Evolutionary conservation across 164 flowering plant species (phyloP), one percentile per base, ranked within the genome.

Genomic region (Aristolochia contorta): DNA sequence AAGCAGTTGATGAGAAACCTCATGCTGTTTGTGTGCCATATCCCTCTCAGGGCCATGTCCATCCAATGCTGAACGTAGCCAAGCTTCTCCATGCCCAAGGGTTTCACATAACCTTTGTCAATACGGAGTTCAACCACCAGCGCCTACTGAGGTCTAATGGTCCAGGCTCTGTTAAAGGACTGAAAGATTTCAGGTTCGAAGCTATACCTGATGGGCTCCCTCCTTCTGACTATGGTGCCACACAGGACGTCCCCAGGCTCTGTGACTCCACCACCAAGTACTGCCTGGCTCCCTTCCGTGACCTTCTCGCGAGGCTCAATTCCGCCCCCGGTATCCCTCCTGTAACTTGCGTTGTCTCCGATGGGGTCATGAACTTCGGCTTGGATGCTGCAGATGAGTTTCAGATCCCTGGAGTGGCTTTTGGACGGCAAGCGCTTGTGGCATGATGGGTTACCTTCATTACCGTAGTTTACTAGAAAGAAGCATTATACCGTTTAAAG

Each of bases 191-290:
- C 62, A 59, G 59, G 33, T 82, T 84, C 56, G 80, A 75, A 67
- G 59, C 84, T 47, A 84, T 86, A 15, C 84, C 84, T 0, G 92
- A 86, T 46, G 87, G 92, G 2, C 21, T 84, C 58, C 86, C 86
- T 0, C 79, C 78, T 0, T 76, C 89, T 0, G 82, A 78, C 18
- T 48, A 20, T 6, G 82, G 80, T 32, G 75, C 75, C 1, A 80
- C 87, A 1, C 84, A 79, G 47, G 75, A 82, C 52, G 25, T 77
- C 23, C 73, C 76, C 0, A 33, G 71, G 3, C 65, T 85, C 6
- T 78, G 82, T 19, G 75, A 67, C 1, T 70, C 80, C 1, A 69
- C 69, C 9, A 14, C 64, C 13, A 72, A 66, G 62, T 71, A 60
- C 58, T 59, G 55, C 33, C 22, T 18, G 25, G 58, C 20, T n/a